Conservation (phyloP, 805 yeast species). For the Yarrowia keelungensis region DNA sequence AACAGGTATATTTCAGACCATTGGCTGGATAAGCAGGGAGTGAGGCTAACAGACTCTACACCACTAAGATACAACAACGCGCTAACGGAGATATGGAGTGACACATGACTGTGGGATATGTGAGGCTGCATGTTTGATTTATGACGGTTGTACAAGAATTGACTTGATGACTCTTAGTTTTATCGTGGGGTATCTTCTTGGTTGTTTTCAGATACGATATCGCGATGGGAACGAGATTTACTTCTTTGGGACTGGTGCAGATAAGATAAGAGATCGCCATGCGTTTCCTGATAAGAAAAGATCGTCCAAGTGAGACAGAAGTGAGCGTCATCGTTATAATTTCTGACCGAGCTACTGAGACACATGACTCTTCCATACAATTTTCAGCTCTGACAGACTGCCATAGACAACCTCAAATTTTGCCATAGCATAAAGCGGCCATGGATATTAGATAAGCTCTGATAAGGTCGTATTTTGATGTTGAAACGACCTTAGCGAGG, state of each 20-base stretch:
- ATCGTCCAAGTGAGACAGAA: too few relatives aligned
- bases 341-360: too few relatives aligned
- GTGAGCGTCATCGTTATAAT: too few relatives aligned
- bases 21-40: neutral
- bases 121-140: neutral
- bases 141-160: neutral
- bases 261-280: neutral
- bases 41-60: neutral
- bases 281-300: too few relatives aligned
- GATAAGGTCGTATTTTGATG: neutral
- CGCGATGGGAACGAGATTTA: too few relatives aligned
- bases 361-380: too few relatives aligned
- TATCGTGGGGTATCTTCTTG: too few relatives aligned
- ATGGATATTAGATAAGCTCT: neutral
- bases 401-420: too few relatives aligned
- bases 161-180: neutral
- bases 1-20: neutral
- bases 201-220: too few relatives aligned
- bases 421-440: too few relatives aligned
- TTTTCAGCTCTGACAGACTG: too few relatives aligned
- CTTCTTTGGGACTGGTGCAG: neutral
- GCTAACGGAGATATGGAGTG: neutral
- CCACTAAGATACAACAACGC: neutral
- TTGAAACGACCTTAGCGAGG: neutral
- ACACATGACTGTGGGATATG: neutral